A percentile compares a stretch with the other conserved stretches of the same genome.
Evolutionary conservation across 768 basidiomycete genomes (phyloP).

Genomic region (Tephrocybe sp.): DNA sequence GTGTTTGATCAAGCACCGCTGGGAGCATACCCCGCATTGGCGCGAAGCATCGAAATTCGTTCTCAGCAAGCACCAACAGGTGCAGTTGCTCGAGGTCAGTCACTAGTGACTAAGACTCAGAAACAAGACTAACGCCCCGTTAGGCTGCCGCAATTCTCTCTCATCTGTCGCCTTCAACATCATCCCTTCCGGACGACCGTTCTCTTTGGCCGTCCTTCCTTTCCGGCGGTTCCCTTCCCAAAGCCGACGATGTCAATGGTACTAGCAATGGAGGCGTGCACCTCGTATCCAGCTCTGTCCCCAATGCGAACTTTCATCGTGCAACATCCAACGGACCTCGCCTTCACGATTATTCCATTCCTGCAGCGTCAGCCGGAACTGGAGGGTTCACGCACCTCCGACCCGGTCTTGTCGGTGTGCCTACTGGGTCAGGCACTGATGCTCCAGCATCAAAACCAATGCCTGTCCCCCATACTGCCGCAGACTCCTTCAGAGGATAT

Average conservation of each 20-base stretch:
- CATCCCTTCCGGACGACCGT: conserved; percentile 89
- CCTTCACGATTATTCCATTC: conserved; percentile 65
- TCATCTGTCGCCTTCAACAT: conserved; percentile 68
- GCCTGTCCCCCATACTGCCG: conserved; percentile 24
- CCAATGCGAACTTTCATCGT: conserved; percentile 27
- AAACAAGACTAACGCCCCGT: conserved; percentile 4
- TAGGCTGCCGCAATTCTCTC: conserved; percentile 95
- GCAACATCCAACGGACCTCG: conserved; percentile 50
- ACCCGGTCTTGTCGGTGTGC: conserved; percentile 51
- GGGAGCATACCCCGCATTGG: conserved; percentile 98
- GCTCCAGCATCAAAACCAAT: conserved; percentile 32
- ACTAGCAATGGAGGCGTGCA: conserved; percentile 18
- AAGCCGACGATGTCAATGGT: conserved; percentile 32
- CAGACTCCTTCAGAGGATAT: conserved; percentile 20
- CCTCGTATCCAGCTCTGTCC: conserved; percentile 55
- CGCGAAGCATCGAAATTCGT: conserved; percentile 88
- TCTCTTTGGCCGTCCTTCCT: conserved; percentile 89
- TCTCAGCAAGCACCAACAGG: conserved; percentile 95
- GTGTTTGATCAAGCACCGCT: conserved; percentile 95
- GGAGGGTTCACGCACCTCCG: conserved; percentile 57
- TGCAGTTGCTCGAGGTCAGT: conserved; percentile 87
- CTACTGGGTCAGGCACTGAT: conserved; percentile 22
- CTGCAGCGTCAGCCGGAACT: conserved; percentile 29
- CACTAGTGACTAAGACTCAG: not conserved
- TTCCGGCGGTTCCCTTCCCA: conserved; percentile 67